Conservation (phyloP, 805 yeast species). For the Ascoidea asiatica region DNA sequence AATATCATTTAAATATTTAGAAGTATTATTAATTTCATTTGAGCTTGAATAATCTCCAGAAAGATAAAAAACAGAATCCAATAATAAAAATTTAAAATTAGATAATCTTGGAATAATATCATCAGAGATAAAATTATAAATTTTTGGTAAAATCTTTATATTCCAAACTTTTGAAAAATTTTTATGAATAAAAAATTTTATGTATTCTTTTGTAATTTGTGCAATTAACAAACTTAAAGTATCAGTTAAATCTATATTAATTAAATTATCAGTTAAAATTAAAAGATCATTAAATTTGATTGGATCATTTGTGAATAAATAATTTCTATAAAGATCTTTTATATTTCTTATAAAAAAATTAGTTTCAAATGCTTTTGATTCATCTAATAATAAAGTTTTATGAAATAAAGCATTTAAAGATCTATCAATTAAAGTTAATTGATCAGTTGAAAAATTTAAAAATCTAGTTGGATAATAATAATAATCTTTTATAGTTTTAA, state of each 20-base stretch:
- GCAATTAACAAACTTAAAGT: not conserved
- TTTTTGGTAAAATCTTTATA: not conserved
- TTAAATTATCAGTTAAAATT: not conserved
- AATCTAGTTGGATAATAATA: not conserved
- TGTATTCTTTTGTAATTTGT: not conserved
- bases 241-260: not conserved
- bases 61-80: not conserved
- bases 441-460: not conserved
- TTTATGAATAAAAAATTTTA: not conserved
- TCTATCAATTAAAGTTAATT: not conserved
- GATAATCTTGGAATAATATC: not conserved
- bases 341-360: not conserved
- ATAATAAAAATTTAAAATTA: not conserved
- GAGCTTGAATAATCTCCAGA: not conserved
- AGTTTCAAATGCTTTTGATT: not conserved
- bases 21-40: not conserved
- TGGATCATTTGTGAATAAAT: not conserved
- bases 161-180: conserved; percentile 1
- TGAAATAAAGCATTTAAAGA: conserved; percentile 1
- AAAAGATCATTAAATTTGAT: not conserved
- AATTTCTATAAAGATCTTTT: not conserved
- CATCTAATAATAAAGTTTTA: not conserved
- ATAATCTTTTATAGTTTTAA: not conserved
- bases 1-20: not conserved
- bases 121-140: not conserved